Evolutionary conservation across 371 early-diverging fungal species (phyloP), one percentile per base, ranked within the genome.

Genomic region (Lichtheimia ramosa): DNA sequence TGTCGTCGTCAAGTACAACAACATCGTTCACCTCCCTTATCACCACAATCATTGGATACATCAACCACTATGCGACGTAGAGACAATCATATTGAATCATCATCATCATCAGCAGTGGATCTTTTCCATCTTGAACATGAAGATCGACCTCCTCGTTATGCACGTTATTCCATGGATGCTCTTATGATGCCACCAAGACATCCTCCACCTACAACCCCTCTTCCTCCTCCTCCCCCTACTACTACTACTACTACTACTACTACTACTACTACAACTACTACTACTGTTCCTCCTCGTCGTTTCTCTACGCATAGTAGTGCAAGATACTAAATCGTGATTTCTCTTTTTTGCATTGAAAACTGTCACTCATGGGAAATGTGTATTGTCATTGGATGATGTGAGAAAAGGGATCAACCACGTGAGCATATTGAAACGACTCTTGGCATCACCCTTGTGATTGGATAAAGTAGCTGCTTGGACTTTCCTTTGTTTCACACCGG

Each of bases 141-240:
- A 40, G 53, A 28, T 24, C 28, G 40, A 23, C 53, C 23, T 8
- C 34, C 10, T 53, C 53, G 40, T 53, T 28, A 50, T 21, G 23
- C 23, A 14, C 16, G 23, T 50, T 14, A 23, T 50, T 50, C 53
- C 1, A 40, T 53, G 25, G 53, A 55, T 24, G 10, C 15, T 46
- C 25, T 25, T n/a, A 15, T 15, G n/a, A 25, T 53, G n/a, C 60
- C 54, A 14, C 61, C 61, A 27, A 34, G 46, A 18, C 20, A 43
- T 4, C 61, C 61, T 10, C 61, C 61, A 20, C 61, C 61, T 3
- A 52, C 53, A 15, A n/a, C 61, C 18, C 61, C 61, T 14, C 48
- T 60, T 20, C 61, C 61, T 15, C 61, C 61, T 10, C 41, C 50
- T 23, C 61, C 61, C 28, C 28, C 20, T 39, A 40, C 16, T 10